Base-by-base conservation (phyloP, 1,139 yeast species). In the Geotrichum armillariae region DNA sequence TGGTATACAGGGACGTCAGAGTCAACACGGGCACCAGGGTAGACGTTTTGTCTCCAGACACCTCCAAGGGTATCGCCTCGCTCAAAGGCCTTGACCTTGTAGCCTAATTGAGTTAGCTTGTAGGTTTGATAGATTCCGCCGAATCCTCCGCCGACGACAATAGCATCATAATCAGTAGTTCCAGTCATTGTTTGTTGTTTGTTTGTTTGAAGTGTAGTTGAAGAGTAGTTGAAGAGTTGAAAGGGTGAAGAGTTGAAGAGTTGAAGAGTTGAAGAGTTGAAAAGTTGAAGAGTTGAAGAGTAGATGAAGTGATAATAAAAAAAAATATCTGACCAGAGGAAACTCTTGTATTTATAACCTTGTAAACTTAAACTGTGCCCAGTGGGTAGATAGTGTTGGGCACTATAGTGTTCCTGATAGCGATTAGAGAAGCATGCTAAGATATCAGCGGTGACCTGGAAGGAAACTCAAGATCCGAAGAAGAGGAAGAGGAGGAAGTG, bases 11-110 rank as follows among this genome's bases (percentile, higher is more conserved):
- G 81, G 50, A 76, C 73, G 59, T 75, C 79, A 31, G 76, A 71
- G 34, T 80, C 80, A 60, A 78, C 76, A 5, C 81, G 54, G 1
- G 65, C 65, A 34, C 65, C 81, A 3, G 81, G 81, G 56, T 77
- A 77, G 4, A 77, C 69, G 59, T 77, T 77, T 42, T 78, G 77
- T 60, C 70, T 74, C 81, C 81, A 77, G 37, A 80, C 76, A 6
- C 81, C 81, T 21, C 81, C 81, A 53, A 75, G 66, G 47, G 70
- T 63, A 46, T 65, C 66, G 53, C 72, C 77, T 54, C 71, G 71
- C 53, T 77, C 81, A 53, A 73, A 75, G 11, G 74, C 63, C 23
- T 56, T 58, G 44, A 53, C 54, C 59, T 68, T 55, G 67, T 67
- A 59, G 67, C 79, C 42, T 63, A 62, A 42, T 60, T 69, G 32